phyloP scores from a whole-genome alignment of 2,329 filamentous ascomycete species.

The Periconia macrospinosa region DNA sequence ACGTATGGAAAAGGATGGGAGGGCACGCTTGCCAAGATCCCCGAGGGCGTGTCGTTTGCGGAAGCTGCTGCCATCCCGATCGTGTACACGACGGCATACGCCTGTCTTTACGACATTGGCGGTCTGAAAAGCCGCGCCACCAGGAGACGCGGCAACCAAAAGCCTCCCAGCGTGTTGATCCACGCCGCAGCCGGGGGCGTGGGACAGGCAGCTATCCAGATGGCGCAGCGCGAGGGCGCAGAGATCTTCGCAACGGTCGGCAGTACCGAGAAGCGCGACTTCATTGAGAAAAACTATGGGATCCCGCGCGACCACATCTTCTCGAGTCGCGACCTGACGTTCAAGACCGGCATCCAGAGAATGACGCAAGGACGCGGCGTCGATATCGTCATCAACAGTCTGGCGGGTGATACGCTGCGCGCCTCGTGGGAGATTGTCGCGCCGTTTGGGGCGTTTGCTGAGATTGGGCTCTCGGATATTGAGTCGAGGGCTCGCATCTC shows the following conservation, averaged over 20 bases:
- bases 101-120: slow-evolving; percentile 24
- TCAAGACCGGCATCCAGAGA: slow-evolving; percentile 7
- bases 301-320: slow-evolving; percentile 31
- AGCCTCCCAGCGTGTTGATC: slow-evolving; percentile 30
- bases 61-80: not conserved
- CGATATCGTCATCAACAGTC: slow-evolving; percentile 39
- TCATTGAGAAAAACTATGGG: slow-evolving; percentile 5
- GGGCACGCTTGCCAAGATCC: slow-evolving; percentile 8
- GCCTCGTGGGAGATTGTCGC: slow-evolving; percentile 29
- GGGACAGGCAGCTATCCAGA: slow-evolving; percentile 20
- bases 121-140: slow-evolving; percentile 10
- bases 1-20: no score
- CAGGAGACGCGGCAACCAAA: not conserved
- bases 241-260: slow-evolving; percentile 19
- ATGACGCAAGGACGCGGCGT: slow-evolving; percentile 31
- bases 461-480: slow-evolving; percentile 17
- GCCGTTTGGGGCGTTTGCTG: slow-evolving; percentile 33
- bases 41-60: not conserved
- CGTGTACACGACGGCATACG: slow-evolving; percentile 5
- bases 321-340: slow-evolving; percentile 8
- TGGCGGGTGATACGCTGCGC: slow-evolving; percentile 26
- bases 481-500: not conserved
- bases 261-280: slow-evolving; percentile 7
- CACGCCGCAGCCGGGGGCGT: slow-evolving; percentile 19
- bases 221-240: slow-evolving; percentile 12